Evolutionary conservation across 768 basidiomycete species (phyloP), one percentile per base, ranked within the genome.

Genomic region (Strobilomyces dryophilus): DNA sequence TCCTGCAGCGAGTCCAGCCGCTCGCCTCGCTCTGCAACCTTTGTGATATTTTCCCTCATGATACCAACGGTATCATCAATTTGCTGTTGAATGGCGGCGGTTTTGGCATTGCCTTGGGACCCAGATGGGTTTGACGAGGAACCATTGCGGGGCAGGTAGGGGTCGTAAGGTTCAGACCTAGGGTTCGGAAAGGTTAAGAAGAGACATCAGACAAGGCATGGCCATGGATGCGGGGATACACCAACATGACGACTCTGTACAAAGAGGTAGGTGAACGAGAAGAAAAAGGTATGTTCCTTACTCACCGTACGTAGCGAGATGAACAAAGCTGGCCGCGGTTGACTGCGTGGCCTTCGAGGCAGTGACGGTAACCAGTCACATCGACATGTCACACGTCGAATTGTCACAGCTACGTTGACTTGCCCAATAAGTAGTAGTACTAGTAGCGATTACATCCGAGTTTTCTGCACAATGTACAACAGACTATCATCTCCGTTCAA

Each of bases 151-250:
- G 95, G 94, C 57, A 98, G 80, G 75, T 99, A 98, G 61, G 95
- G 95, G 81, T 98, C 95, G 74, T 98, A 98, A 68, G 93, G 95
- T 76, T 95, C 92, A 68, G 93, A 92, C 93, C 93, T 95, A 70
- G 49, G 53, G 53, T 50, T 54, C 53, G 26, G 42, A 37, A 21
- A 53, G 46, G n/a, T 50, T 41, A 26, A 45, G 26, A 44, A 47
- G 35, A 52, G 49, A 52, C 21, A 41, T 49, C 39, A 57, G 44
- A 56, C n/a, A 24, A 20, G 15, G 49, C 9, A 32, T 8, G 24
- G 18, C 18, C 8, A 51, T 5, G 43, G 44, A 51, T 40, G 27
- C 10, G 34, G 26, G 9, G 52, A 59, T 45, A 54, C 49, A 71
- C 68, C 36, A 58, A 69, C 68, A 69, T 69, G 58, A 35, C 11